Evolutionary conservation across 2,329 filamentous ascomycete genomes (phyloP).

Genomic region (Zalaria sp.): DNA sequence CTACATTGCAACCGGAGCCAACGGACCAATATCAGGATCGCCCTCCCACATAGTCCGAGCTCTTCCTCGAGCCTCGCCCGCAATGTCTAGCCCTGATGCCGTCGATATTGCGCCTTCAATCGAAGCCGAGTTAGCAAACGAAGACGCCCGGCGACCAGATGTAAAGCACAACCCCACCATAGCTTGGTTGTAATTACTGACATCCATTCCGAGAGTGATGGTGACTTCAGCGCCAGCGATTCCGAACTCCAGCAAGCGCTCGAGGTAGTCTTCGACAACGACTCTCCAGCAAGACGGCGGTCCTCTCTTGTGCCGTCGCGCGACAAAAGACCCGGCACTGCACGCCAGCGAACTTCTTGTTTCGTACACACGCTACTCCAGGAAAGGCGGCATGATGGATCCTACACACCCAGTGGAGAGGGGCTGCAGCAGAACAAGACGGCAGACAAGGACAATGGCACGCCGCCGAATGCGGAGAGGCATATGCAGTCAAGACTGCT

Average conservation of each 20-base stretch:
- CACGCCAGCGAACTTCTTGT: slow-evolving; percentile 36
- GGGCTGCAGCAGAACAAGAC: slow-evolving; percentile 17
- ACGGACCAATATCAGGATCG: too few species aligned
- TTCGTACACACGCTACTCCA: slow-evolving; percentile 48
- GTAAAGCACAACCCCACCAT: too few species aligned
- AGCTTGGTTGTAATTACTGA: background rate
- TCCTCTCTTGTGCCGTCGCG: slow-evolving; percentile 41
- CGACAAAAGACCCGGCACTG: slow-evolving; percentile 21
- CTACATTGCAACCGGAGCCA: too few species aligned
- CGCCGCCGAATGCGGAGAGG: slow-evolving; percentile 16
- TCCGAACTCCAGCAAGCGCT: slow-evolving; percentile 24
- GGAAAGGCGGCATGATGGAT: slow-evolving; percentile 20
- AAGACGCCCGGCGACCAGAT: too few species aligned
- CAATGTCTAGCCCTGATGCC: too few species aligned
- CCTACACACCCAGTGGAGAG: slow-evolving; percentile 10
- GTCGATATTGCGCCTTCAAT: too few species aligned
- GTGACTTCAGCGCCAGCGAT: slow-evolving; percentile 13
- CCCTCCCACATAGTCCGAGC: too few species aligned
- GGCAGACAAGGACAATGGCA: slow-evolving; percentile 28
- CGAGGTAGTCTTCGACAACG: slow-evolving; percentile 39
- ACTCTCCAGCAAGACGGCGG: slow-evolving; percentile 40
- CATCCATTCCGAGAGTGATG: slow-evolving; percentile 2
- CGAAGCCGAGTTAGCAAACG: too few species aligned
- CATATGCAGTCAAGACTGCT: slow-evolving; percentile 56
- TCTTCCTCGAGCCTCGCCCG: too few species aligned